A percentile compares a stretch with the other conserved stretches of the same genome.
These are phyloP conservation scores for Panaeolus cyanescens DNA, from an alignment of 768 basidiomycete genomes.

Conservation along the genomic window DNA sequence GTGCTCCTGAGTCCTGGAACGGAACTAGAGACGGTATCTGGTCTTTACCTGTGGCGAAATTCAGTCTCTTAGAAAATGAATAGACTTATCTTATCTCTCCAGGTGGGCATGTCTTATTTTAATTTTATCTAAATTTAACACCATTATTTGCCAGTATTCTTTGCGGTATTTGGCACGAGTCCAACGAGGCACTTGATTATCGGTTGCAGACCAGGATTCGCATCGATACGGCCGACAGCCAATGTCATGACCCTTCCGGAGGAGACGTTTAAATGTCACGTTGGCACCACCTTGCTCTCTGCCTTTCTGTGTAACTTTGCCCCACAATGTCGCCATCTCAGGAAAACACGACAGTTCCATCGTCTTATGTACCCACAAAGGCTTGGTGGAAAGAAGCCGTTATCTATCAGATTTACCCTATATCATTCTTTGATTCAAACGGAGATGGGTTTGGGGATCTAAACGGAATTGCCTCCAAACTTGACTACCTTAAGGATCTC, in stretches of 20 bases:
- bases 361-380: constrained; percentile 5
- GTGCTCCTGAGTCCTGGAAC: too few relatives aligned
- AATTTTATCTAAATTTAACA: too few relatives aligned
- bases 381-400: constrained; percentile 61
- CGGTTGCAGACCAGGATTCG: not conserved
- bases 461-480: constrained; percentile 60
- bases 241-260: not conserved
- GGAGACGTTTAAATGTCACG: not conserved
- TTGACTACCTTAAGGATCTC: constrained; percentile 70
- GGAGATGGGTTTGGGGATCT: constrained; percentile 74
- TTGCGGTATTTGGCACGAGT: not conserved
- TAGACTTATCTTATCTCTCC: too few relatives aligned
- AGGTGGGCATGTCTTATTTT: too few relatives aligned
- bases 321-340: not conserved
- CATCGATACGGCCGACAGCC: not conserved
- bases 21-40: too few relatives aligned
- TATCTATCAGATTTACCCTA: constrained; percentile 72
- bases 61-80: too few relatives aligned
- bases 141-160: too few relatives aligned
- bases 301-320: not conserved
- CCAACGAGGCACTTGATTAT: not conserved
- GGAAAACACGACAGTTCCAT: not conserved
- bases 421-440: constrained; percentile 73
- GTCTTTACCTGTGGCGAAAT: too few relatives aligned
- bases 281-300: not conserved